phyloP scores from a whole-genome alignment of 2,329 filamentous ascomycete genomes.

The Bimuria novae-zelandiae region DNA sequence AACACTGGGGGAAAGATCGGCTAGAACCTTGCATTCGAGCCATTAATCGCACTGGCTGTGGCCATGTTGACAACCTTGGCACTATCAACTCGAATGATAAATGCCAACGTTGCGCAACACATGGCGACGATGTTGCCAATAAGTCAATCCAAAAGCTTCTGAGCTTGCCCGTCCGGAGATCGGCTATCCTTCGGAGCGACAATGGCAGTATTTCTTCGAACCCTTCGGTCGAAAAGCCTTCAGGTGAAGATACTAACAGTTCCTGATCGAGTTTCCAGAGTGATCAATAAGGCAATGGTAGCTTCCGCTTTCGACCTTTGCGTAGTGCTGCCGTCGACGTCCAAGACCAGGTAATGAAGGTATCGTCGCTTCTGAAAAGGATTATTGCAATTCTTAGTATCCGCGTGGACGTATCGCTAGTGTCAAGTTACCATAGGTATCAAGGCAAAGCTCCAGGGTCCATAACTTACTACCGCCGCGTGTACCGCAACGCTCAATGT shows the following conservation, averaged over 20 bases:
- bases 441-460: not conserved
- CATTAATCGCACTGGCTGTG: conserved; percentile 27
- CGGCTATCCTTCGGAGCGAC: too few species aligned
- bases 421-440: not conserved
- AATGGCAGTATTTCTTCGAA: not conserved
- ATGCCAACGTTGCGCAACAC: conserved; percentile 22
- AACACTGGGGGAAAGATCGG: conserved; percentile 37
- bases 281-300: not conserved
- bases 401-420: not conserved
- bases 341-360: too few species aligned
- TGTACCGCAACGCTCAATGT: not conserved
- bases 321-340: not conserved
- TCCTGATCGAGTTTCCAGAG: not conserved
- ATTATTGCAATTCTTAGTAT: not conserved
- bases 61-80: conserved; percentile 30
- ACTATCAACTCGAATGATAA: conserved; percentile 25
- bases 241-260: not conserved
- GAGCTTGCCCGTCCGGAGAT: not conserved
- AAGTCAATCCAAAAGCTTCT: conserved; percentile 14
- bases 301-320: too few species aligned
- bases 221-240: not conserved
- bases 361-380: not conserved
- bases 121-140: conserved; percentile 22
- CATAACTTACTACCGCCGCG: not conserved
- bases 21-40: conserved; percentile 40